These are phyloP conservation scores for Tuber magnatum DNA, from an alignment of 495 filamentous ascomycete species.

Conservation along the genomic window DNA sequence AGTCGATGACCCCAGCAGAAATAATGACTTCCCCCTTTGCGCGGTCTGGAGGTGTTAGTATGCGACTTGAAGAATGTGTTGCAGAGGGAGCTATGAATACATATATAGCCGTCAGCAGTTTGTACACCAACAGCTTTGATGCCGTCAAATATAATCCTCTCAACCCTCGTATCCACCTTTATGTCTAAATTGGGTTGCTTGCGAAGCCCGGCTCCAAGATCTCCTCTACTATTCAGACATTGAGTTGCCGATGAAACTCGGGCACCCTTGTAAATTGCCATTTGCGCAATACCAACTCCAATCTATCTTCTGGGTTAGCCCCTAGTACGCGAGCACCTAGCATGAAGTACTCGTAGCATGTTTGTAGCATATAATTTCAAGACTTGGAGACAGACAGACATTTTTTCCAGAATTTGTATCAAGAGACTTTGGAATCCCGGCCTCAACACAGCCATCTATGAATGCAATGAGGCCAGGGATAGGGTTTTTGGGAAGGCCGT, in stretches of 20 bases:
- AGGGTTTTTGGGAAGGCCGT: slow-evolving; percentile 18
- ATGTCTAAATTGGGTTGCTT: slow-evolving; percentile 29
- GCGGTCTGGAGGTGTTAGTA: slow-evolving; percentile 12
- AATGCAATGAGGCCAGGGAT: slow-evolving; percentile 26
- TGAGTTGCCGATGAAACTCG: slow-evolving; percentile 27
- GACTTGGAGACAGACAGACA: slow-evolving; percentile 9
- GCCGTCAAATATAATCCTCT: slow-evolving; percentile 30
- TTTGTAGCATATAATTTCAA: slow-evolving; percentile 1
- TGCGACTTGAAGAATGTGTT: too few species aligned
- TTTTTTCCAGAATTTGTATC: slow-evolving; percentile 27
- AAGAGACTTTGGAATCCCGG: slow-evolving; percentile 22
- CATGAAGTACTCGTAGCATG: not conserved
- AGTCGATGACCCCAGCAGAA: slow-evolving; percentile 46
- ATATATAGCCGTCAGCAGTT: slow-evolving; percentile 29
- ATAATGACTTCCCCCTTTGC: slow-evolving; percentile 48
- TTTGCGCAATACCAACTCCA: slow-evolving; percentile 28
- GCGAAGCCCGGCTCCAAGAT: slow-evolving; percentile 23
- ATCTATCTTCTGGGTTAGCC: slow-evolving; percentile 10
- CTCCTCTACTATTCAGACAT: slow-evolving; percentile 20
- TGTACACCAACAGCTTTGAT: slow-evolving; percentile 32
- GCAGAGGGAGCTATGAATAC: slow-evolving; percentile 6
- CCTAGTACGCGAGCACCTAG: not conserved
- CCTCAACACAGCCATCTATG: slow-evolving; percentile 28
- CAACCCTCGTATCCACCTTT: slow-evolving; percentile 30
- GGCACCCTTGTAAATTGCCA: slow-evolving; percentile 31